Evolutionary conservation across 2,329 filamentous ascomycete species (phyloP).

Genomic region (Exophiala sideris): DNA sequence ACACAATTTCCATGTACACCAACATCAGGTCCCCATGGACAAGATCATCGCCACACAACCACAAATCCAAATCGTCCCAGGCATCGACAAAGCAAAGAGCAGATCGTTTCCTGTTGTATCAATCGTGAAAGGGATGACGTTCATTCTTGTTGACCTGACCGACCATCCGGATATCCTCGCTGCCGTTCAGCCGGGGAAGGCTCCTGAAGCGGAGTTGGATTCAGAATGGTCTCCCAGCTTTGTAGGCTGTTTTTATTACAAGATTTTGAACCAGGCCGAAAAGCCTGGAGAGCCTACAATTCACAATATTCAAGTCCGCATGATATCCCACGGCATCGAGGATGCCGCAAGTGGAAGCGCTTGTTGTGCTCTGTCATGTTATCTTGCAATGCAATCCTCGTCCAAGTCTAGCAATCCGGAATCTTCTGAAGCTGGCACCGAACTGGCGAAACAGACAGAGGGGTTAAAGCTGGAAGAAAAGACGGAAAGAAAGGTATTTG

Average conservation of each 20-base stretch:
- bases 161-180: constrained; percentile 28
- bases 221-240: constrained; percentile 32
- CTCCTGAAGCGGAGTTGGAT: constrained; percentile 32
- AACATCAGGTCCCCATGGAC: constrained; percentile 31
- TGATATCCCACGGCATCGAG: constrained; percentile 42
- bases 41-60: constrained; percentile 31
- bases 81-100: constrained; percentile 28
- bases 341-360: constrained; percentile 65
- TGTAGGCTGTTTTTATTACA: constrained; percentile 34
- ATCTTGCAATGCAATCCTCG: constrained; percentile 44
- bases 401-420: constrained; percentile 32
- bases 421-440: constrained; percentile 46
- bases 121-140: constrained; percentile 69
- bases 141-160: constrained; percentile 34
- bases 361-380: constrained; percentile 56
- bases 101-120: constrained; percentile 53
- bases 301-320: constrained; percentile 32
- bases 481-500: constrained; percentile 41
- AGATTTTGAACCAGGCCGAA: constrained; percentile 26
- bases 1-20: constrained; percentile 64
- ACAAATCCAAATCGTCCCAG: constrained; percentile 27
- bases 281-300: constrained; percentile 30
- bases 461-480: constrained; percentile 39
- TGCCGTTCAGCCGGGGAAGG: constrained; percentile 27
- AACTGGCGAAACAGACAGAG: constrained; percentile 35